Evolutionary conservation across 768 basidiomycete species (phyloP), one percentile per base, ranked within the genome.

Genomic region (Gloeostereum incarnatum): DNA sequence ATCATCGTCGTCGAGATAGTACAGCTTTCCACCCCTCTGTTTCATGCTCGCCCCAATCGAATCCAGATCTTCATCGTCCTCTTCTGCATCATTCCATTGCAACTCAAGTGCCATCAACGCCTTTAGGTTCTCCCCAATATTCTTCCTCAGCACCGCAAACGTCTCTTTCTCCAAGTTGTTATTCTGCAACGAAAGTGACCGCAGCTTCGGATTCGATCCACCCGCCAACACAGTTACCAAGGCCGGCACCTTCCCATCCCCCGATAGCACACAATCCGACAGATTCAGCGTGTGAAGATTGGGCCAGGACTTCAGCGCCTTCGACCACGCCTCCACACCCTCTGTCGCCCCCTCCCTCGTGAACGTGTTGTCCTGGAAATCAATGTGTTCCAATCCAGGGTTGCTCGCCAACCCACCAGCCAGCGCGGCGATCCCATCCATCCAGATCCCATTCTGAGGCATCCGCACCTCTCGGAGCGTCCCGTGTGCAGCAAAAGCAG

Each of bases 361-460:
- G 55, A 87, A 84, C 0, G 84, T 82, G 53, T 89, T 88, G 60
- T 98, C 96, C 59, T 97, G 91, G 34, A 99, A 62, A 68, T 99
- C 92, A 51, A 99, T 72, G 46, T 78, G 62, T 51, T 78, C 66
- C 36, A 99, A 64, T 29, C 67, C 61, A 2, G 68, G 61, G 55
- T 81, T 84, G 40, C 78, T 67, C 9, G 76, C 57, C 22, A 99
- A 59, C 3, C 92, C 94, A 17, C 59, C 54, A 4, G 88, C 86
- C 17, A 99, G 74, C 8, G 76, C 73, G 6, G 71, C 71, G 52
- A 94, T 84, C 3, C 96, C 96, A 41, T 82, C 81, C 80, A 88
- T 88, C 46, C 91, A 72, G 49, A 99, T 97, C 4, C 94, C 96
- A 52, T 99, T 97, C 67, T 98, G 93, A n/a, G 88, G 86, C 80